Evolutionary conservation across 345 rosid genomes (phyloP).

Genomic region (thale cress (Arabidopsis thaliana)): DNA sequence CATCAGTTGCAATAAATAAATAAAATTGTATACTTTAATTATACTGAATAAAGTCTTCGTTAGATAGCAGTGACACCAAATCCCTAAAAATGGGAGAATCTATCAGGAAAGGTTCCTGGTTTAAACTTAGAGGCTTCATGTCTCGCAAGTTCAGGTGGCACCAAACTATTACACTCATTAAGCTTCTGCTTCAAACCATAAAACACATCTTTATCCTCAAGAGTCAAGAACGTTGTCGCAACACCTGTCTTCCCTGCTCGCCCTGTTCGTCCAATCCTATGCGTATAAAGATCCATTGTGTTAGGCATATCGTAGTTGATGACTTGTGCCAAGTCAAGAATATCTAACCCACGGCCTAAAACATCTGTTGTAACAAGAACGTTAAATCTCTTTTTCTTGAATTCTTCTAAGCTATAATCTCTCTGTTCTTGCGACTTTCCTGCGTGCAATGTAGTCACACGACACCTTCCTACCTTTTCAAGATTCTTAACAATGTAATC

Average conservation of each 20-base stretch:
- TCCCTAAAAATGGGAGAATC: slow-evolving; percentile 52
- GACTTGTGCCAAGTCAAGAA: slow-evolving; percentile 79
- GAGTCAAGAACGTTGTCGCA: slow-evolving; percentile 83
- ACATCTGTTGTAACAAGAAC: slow-evolving; percentile 83
- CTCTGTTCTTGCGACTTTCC: slow-evolving; percentile 91
- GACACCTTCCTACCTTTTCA: slow-evolving; percentile 62
- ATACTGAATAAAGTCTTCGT: background rate
- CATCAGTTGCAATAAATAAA: no score
- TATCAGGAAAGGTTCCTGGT: slow-evolving; percentile 69
- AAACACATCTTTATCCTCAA: slow-evolving; percentile 68
- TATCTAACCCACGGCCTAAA: slow-evolving; percentile 74
- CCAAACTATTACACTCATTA: slow-evolving; percentile 65
- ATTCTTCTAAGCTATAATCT: slow-evolving; percentile 73
- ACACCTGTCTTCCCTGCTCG: slow-evolving; percentile 85
- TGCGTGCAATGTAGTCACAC: slow-evolving; percentile 80
- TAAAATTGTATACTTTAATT: no score
- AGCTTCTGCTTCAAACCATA: slow-evolving; percentile 90
- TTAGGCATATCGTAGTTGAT: slow-evolving; percentile 85
- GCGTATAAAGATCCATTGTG: slow-evolving; percentile 76
- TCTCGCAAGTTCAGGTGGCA: slow-evolving; percentile 81
- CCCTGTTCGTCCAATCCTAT: slow-evolving; percentile 83
- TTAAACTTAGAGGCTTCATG: slow-evolving; percentile 88
- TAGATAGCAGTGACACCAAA: background rate
- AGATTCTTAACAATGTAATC: slow-evolving; percentile 71
- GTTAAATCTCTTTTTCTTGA: slow-evolving; percentile 65